Evolutionary conservation across 2,329 filamentous ascomycete genomes (phyloP).

Genomic region (Orbilia brochopaga): DNA sequence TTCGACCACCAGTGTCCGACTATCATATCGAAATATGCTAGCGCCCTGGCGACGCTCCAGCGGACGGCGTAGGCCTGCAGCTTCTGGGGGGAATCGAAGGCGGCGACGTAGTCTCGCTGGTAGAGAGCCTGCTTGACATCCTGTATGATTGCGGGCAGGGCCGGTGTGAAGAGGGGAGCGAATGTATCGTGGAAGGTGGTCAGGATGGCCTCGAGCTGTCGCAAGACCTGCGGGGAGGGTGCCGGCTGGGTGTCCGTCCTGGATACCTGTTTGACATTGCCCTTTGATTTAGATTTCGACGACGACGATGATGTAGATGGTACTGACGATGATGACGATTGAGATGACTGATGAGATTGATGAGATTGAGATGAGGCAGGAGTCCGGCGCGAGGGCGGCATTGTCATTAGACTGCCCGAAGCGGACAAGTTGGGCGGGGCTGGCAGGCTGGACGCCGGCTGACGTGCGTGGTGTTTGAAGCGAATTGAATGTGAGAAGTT

Average conservation of each 20-base stretch:
- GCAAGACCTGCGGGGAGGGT: conserved; percentile 15
- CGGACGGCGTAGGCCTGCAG: conserved; percentile 83
- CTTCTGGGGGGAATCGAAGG: conserved; percentile 74
- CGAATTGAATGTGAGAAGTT: conserved; percentile 10
- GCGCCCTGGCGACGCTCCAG: conserved; percentile 85
- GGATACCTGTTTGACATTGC: not conserved
- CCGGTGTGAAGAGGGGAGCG: conserved; percentile 61
- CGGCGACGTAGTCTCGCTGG: conserved; percentile 78
- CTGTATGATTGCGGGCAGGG: conserved; percentile 69
- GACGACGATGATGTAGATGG: not conserved
- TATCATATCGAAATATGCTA: conserved; percentile 71
- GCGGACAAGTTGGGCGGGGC: not conserved
- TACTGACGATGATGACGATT: too few relatives aligned
- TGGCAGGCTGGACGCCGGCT: too few relatives aligned
- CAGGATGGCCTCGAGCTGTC: conserved; percentile 62
- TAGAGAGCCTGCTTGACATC: conserved; percentile 85
- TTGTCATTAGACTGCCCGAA: conserved; percentile 21
- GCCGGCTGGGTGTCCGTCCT: not conserved
- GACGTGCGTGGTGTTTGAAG: too few relatives aligned
- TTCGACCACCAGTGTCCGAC: conserved; percentile 26
- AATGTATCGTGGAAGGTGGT: conserved; percentile 75
- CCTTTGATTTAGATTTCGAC: not conserved
- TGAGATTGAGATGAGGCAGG: too few relatives aligned
- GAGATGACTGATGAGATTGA: too few relatives aligned
- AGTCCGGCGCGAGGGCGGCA: not conserved